phyloP scores from a whole-genome alignment of 2,329 filamentous ascomycete genomes.

The Colletotrichum higginsianum region DNA sequence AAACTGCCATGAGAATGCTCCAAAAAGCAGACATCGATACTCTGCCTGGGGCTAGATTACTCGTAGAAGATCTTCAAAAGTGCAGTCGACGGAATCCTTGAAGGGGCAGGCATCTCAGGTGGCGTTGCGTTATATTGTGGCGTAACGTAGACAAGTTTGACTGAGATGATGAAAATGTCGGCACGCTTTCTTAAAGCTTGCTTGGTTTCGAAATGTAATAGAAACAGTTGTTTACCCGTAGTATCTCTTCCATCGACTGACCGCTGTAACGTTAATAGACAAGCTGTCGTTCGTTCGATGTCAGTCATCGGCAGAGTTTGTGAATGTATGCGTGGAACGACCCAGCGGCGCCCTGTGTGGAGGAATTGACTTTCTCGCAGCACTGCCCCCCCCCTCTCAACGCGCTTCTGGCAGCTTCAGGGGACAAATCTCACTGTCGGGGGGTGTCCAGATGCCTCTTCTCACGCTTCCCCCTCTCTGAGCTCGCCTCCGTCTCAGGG shows the following conservation, averaged over 20 bases:
- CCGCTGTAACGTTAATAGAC: background rate
- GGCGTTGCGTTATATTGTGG: background rate
- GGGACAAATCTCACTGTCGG: background rate
- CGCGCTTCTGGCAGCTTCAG: slow-evolving; percentile 12
- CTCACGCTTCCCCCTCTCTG: background rate
- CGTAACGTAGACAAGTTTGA: background rate
- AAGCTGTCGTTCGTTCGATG: background rate
- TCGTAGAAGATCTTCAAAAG: background rate
- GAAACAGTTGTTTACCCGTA: background rate
- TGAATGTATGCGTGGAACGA: background rate
- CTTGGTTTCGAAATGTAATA: background rate
- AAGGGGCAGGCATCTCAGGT: background rate
- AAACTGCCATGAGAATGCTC: background rate
- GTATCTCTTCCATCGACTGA: background rate
- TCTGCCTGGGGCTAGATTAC: background rate
- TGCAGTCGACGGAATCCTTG: background rate
- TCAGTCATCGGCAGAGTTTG: slow-evolving; percentile 31
- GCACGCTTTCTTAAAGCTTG: background rate
- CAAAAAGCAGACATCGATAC: background rate
- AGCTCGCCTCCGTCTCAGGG: background rate
- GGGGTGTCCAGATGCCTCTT: background rate
- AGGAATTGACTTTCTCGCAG: slow-evolving; percentile 13
- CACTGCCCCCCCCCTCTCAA: slow-evolving; percentile 1
- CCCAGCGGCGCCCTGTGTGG: slow-evolving; percentile 14
- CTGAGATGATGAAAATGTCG: background rate